These are phyloP conservation scores for Osmanthus fragrans DNA, from an alignment of 257 asterid genomes.

Conservation along the genomic window DNA sequence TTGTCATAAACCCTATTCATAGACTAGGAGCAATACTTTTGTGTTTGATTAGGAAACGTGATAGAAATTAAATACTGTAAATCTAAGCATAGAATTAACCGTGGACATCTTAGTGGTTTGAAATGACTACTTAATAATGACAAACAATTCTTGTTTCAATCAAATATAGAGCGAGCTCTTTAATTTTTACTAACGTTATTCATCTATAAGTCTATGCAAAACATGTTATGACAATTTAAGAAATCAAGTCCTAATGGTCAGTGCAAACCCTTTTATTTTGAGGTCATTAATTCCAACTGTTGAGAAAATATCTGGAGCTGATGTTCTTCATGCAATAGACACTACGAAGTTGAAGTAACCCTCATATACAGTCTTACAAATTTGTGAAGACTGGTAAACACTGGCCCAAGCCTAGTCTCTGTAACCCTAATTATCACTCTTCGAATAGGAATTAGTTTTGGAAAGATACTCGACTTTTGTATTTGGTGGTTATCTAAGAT, in stretches of 20 bases:
- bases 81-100: conserved; percentile 34
- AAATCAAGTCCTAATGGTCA: background rate
- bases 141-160: background rate
- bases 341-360: background rate
- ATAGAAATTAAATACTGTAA: conserved; percentile 11
- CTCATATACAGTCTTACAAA: background rate
- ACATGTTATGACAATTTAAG: background rate
- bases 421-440: background rate
- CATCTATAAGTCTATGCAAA: background rate
- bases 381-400: background rate
- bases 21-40: conserved; percentile 19
- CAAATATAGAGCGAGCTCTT: background rate
- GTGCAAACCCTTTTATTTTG: background rate
- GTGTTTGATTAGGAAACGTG: conserved; percentile 42
- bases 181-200: background rate
- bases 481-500: too few species aligned
- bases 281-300: background rate
- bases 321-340: background rate
- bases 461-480: background rate
- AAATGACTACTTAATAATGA: conserved; percentile 15
- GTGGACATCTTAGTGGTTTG: conserved; percentile 26
- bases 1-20: conserved; percentile 30
- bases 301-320: background rate
- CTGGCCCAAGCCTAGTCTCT: too few species aligned
- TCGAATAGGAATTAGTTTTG: too few species aligned